Conservation (phyloP, 768 basidiomycete genomes). For the Postia placenta region DNA sequence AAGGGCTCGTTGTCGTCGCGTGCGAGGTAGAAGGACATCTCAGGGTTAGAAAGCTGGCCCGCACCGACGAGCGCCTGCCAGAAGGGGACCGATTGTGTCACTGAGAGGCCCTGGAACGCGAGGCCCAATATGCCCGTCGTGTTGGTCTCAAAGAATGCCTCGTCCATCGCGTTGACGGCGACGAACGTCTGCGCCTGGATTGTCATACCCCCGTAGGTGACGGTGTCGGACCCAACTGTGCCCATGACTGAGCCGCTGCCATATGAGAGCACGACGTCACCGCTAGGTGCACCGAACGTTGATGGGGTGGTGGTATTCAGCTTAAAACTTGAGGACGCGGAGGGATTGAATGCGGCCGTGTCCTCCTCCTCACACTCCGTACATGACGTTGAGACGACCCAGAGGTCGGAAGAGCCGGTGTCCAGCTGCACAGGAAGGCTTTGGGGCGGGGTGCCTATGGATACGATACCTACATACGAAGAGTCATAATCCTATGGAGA, state of each 20-base stretch:
- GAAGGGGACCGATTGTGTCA: slow-evolving; percentile 51
- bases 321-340: no score
- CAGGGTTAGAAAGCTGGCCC: slow-evolving; percentile 38
- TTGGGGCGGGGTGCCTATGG: no score
- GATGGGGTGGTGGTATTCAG: no score
- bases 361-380: no score
- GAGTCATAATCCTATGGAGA: slow-evolving; percentile 23
- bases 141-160: slow-evolving; percentile 37
- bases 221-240: slow-evolving; percentile 47
- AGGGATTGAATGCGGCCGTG: no score
- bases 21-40: slow-evolving; percentile 61
- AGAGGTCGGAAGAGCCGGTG: no score
- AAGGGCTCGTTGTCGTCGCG: no score
- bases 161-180: slow-evolving; percentile 47
- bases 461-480: slow-evolving; percentile 18
- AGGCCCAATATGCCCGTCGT: slow-evolving; percentile 77
- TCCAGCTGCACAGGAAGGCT: no score
- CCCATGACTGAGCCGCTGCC: slow-evolving; percentile 69
- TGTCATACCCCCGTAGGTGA: slow-evolving; percentile 58
- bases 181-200: slow-evolving; percentile 50
- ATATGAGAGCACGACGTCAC: no score
- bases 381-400: no score
- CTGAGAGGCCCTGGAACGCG: slow-evolving; percentile 57
- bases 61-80: slow-evolving; percentile 49
- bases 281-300: no score